These are phyloP conservation scores for Aspergillus aculeatinus DNA, from an alignment of 2,329 filamentous ascomycete genomes.

Conservation along the genomic window DNA sequence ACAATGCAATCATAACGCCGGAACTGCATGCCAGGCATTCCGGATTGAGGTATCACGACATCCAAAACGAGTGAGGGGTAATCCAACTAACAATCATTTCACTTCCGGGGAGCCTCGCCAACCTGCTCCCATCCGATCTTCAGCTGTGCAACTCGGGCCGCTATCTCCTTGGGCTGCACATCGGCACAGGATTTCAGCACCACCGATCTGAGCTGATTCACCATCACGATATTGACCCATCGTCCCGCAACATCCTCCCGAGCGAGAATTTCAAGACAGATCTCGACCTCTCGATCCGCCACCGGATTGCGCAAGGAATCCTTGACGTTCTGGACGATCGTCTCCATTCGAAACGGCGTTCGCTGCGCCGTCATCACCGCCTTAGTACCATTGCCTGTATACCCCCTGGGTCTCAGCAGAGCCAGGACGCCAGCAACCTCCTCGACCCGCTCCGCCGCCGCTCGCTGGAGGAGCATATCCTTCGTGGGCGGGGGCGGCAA, in stretches of 20 bases:
- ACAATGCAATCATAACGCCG: constrained; percentile 29
- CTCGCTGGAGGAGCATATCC: constrained; percentile 59
- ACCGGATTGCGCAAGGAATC: constrained; percentile 62
- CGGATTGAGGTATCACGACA: constrained; percentile 24
- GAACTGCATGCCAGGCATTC: constrained; percentile 23
- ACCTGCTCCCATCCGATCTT: constrained; percentile 29
- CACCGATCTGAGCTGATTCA: constrained; percentile 47
- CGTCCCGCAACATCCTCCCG: constrained; percentile 48
- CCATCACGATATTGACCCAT: constrained; percentile 51
- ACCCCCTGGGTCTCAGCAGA: constrained; percentile 53
- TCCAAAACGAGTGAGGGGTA: constrained; percentile 12
- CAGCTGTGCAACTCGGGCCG: constrained; percentile 30
- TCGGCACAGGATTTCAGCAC: constrained; percentile 46
- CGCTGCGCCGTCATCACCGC: constrained; percentile 44
- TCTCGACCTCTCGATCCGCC: constrained; percentile 48
- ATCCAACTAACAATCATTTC: constrained; percentile 15
- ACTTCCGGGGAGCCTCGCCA: constrained; percentile 13
- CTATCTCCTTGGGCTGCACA: constrained; percentile 38
- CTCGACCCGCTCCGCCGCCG: constrained; percentile 65
- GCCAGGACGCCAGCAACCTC: constrained; percentile 67
- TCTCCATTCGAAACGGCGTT: constrained; percentile 65
- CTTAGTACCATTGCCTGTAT: constrained; percentile 32
- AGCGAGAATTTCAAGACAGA: constrained; percentile 50
- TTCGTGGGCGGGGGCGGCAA: constrained; percentile 48
- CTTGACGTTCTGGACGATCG: constrained; percentile 63